Conservation (phyloP, 176 grass and related monocot genomes). For the Eleusine coracana region DNA sequence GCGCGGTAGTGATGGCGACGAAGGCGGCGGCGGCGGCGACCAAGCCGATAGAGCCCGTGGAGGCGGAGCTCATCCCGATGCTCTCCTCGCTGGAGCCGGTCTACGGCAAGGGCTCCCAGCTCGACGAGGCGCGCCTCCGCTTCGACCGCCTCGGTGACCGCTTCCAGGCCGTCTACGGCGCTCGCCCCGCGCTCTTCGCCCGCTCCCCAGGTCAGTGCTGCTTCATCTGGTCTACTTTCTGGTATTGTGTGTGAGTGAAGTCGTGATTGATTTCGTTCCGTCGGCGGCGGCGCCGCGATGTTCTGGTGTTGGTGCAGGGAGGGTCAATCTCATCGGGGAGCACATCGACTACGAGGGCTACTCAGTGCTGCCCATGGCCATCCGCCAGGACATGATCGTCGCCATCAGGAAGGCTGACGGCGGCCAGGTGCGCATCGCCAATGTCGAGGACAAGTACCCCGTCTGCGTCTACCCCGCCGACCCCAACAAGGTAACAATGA, state of each 20-base stretch:
- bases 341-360: slow-evolving; percentile 99
- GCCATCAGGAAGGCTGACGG: slow-evolving; percentile 68
- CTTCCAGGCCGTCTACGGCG: slow-evolving; percentile 63
- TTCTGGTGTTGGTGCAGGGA: slow-evolving; percentile 49
- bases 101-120: slow-evolving; percentile 65
- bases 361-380: slow-evolving; percentile 98
- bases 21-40: background rate
- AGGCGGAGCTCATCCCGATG: slow-evolving; percentile 59
- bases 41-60: slow-evolving; percentile 21
- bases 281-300: background rate
- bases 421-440: slow-evolving; percentile 71
- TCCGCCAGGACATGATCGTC: slow-evolving; percentile 95
- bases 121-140: slow-evolving; percentile 85
- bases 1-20: background rate
- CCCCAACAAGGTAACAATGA: slow-evolving; percentile 62
- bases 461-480: slow-evolving; percentile 84
- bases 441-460: slow-evolving; percentile 83
- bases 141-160: slow-evolving; percentile 68
- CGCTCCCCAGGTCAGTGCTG: slow-evolving; percentile 69
- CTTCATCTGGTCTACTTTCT: too few relatives aligned
- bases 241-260: background rate
- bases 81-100: slow-evolving; percentile 71
- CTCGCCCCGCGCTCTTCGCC: slow-evolving; percentile 65
- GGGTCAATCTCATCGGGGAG: slow-evolving; percentile 97
- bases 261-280: background rate